Evolutionary conservation across 805 yeast species (phyloP), one percentile per base, ranked within the genome.

Genomic region (Metschnikowia continentalis): DNA sequence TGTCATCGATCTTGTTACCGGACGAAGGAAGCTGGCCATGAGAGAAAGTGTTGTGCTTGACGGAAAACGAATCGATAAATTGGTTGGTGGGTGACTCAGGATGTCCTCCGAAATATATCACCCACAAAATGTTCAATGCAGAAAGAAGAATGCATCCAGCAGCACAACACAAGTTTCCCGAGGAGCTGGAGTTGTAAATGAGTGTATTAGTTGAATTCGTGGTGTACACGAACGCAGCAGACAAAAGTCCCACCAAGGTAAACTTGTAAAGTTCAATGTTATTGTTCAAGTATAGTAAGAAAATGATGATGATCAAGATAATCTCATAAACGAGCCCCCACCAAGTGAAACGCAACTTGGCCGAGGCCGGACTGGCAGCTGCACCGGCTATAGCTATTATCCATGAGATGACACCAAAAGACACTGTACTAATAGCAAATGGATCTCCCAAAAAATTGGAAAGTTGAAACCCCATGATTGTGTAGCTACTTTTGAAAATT

Each of bases 271-370:
- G 75, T 63, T 87, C 90, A 53, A 89, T 74, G 41, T 82, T 69
- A 67, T 86, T 84, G 61, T 65, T 82, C 63, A 66, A 77, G 68
- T 79, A 89, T 55, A 82, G 72, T 50, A 75, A 59, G 39, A 77
- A 76, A 53, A 80, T 75, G 19, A 75, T 65, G 5, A 81, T 58
- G 19, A 87, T 76, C 39, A 89, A 58, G 32, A 88, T 54, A 19
- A 90, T 72, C 68, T 92, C 84, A 63, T 82, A 94, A 2, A 87
- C 91, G 5, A 94, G 67, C 1, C 96, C 96, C 99, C 99, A 94
- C 99, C 99, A 92, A 3, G 94, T 81, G 68, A 92, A 87, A 56
- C 82, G 80, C 1, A 97, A 97, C 63, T 86, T 89, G 5, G 68
- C 57, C 14, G 46, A 37, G 30, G 61, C 63, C 30, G 50, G 48